These are phyloP conservation scores for Papiliotrema terrestris DNA, from an alignment of 1,284 basidiomycete species.

Conservation along the genomic window DNA sequence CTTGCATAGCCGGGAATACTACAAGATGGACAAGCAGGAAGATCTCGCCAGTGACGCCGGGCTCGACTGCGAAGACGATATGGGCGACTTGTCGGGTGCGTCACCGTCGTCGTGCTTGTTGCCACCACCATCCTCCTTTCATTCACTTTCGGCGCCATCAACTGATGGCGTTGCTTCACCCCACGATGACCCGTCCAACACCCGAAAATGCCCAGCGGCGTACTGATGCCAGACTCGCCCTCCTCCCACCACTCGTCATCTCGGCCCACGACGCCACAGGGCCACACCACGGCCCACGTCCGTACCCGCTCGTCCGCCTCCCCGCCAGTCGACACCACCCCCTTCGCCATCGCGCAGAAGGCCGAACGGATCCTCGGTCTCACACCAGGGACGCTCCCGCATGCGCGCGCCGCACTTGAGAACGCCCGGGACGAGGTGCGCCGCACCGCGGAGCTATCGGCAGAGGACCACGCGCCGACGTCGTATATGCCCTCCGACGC, in stretches of 20 bases:
- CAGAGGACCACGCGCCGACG: conserved; percentile 3
- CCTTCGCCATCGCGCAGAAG: conserved; percentile 28
- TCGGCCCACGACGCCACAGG: conserved; percentile 28
- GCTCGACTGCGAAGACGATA: conserved; percentile 20
- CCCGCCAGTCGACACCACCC: conserved; percentile 1
- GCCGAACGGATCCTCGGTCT: conserved; percentile 36
- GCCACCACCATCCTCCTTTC: neutral
- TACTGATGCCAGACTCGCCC: conserved; percentile 21
- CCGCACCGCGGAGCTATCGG: conserved; percentile 15
- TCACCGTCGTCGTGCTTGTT: neutral
- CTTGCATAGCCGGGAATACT: neutral
- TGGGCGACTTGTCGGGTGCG: conserved; percentile 40
- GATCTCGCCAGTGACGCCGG: conserved; percentile 1
- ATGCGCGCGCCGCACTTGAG: conserved; percentile 32
- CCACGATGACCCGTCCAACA: neutral
- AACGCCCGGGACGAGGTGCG: conserved; percentile 32
- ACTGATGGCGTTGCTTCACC: neutral
- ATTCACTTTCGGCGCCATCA: neutral
- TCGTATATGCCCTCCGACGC: neutral
- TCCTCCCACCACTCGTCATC: conserved; percentile 28
- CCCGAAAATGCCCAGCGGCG: no score
- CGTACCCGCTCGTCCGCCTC: neutral
- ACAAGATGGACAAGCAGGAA: neutral
- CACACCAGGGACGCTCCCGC: conserved; percentile 27
- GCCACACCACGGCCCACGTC: neutral